Evolutionary conservation across 192 early-diverging fungal genomes (phyloP).

Genomic region (Backusella westeae): DNA sequence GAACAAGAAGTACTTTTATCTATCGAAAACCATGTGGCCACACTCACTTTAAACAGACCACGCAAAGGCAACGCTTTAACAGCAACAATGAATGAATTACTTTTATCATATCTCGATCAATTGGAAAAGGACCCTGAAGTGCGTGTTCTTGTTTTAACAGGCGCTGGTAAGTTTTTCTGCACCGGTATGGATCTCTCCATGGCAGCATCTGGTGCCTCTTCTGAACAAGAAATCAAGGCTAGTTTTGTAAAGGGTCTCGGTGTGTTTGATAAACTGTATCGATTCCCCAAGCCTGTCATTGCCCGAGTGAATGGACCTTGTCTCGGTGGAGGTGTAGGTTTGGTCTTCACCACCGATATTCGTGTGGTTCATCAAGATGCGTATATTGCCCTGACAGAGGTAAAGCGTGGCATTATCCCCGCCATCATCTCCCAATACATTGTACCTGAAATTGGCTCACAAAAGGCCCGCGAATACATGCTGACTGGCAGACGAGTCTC

Average conservation of each 20-base stretch:
- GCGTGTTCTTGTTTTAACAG: slow-evolving; percentile 57
- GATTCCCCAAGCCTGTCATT: slow-evolving; percentile 50
- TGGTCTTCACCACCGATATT: slow-evolving; percentile 57
- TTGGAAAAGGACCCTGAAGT: slow-evolving; percentile 45
- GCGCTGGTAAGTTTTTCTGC: slow-evolving; percentile 62
- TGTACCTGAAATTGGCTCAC: slow-evolving; percentile 53
- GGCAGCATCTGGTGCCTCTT: slow-evolving; percentile 10
- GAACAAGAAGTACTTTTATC: slow-evolving; percentile 14
- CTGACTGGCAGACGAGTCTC: slow-evolving; percentile 51
- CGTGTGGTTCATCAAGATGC: slow-evolving; percentile 40
- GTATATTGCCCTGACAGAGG: slow-evolving; percentile 59
- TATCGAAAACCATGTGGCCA: slow-evolving; percentile 37
- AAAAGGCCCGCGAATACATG: slow-evolving; percentile 54
- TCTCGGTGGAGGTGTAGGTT: slow-evolving; percentile 60
- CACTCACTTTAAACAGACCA: slow-evolving; percentile 52
- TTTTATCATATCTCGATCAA: slow-evolving; percentile 39
- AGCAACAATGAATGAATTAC: slow-evolving; percentile 38
- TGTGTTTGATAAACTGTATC: slow-evolving; percentile 45
- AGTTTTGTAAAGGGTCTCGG: slow-evolving; percentile 28
- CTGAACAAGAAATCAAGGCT: slow-evolving; percentile 10
- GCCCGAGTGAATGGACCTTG: slow-evolving; percentile 62
- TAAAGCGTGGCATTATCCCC: slow-evolving; percentile 59
- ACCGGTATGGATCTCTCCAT: slow-evolving; percentile 60
- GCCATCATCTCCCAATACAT: slow-evolving; percentile 64
- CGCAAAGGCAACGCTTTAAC: slow-evolving; percentile 55